Evolutionary conservation across 495 filamentous ascomycete species (phyloP), one percentile per base, ranked within the genome.

Genomic region (Tuber magnatum): DNA sequence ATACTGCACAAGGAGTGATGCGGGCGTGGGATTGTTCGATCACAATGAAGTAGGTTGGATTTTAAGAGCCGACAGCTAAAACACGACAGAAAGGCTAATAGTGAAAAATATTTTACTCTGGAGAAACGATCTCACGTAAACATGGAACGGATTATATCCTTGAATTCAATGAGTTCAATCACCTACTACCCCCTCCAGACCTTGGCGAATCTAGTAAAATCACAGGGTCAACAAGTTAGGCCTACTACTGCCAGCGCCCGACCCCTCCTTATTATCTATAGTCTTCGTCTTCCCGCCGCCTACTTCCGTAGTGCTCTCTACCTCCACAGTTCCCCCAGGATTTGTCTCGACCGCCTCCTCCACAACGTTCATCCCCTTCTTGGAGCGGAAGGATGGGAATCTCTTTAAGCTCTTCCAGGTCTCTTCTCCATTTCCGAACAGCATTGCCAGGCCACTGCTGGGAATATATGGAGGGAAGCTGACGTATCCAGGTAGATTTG

Each of bases 381-480:
- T 56, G 1, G 51, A 28, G 0, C 51, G 24, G 51, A 56, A 56
- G 12, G 51, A 56, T 2, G 51, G 51, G n/a, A 56, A 56, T 14
- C n/a, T 28, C 14, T 56, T 56, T 7, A 56, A 28, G 51, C 9
- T 56, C 8, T 56, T 10, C 51, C 51, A 56, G n/a, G 51, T 56
- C 24, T 56, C 51, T 14, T 56, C 51, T 0, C 51, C n/a, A 3
- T 56, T 56, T 14, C 74, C 76, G 40, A 78, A 73, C n/a, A 78
- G 38, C 6, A 40, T 70, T 9, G 56, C 74, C 9, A 76, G 56
- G 1, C 70, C 69, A 0, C 71, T 35, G 40, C 75, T 72, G 2
- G 75, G 71, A 4, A 77, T 70, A n/a, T 71, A 79, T 1, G 77
- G 72, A 3, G 77, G 77, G 43, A 79, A 79, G 1, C 71, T 74